Base-by-base conservation (phyloP, 495 filamentous ascomycete genomes). In the Polyplosphaeria fusca region DNA sequence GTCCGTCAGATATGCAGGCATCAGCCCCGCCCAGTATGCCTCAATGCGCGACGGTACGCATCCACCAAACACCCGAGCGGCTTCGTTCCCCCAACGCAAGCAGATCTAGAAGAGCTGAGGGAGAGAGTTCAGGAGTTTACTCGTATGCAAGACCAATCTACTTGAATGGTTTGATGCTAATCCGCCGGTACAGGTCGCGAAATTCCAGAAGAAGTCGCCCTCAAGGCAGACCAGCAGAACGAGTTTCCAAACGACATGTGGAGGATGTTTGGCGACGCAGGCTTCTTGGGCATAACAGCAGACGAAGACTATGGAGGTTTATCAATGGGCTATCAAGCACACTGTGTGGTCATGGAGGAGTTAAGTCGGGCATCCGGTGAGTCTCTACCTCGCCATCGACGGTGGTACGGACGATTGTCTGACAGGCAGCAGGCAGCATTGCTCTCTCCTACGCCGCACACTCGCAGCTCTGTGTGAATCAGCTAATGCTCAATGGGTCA, bases 271-370 rank as follows among this genome's bases (percentile, higher is more conserved):
- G 93, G 93, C 22, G 83, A 89, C 57, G 93, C 93, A 39, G 94
- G 83, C 74, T 86, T 97, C 52, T 80, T 98, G 18, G 93, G 93
- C 37, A 86, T 96, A 60, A 98, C 93, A 0, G 94, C 89, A 13
- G 89, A 96, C 70, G 92, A 96, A 70, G 86, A 91, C 38, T 91
- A 92, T 47, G 94, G 93, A 37, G 93, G 93, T 2, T 70, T 97
- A 47, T 88, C 79, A 2, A 84, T 97, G 81, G 93, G 93, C 32
- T 98, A 98, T 73, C 94, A 98, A 71, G 94, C 94, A 25, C 93
- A 98, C 67, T 96, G 91, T 69, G 76, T 95, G 3, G 89, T 96
- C 9, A 91, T 98, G 87, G 93, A 98, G 69, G 93, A 97, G 74
- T 74, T 87, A 13, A 83, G 80, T 58, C 77, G 84, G 52, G 84